Base-by-base conservation (phyloP, 352 stramenopile genomes). In the Pythium coloratum region DNA sequence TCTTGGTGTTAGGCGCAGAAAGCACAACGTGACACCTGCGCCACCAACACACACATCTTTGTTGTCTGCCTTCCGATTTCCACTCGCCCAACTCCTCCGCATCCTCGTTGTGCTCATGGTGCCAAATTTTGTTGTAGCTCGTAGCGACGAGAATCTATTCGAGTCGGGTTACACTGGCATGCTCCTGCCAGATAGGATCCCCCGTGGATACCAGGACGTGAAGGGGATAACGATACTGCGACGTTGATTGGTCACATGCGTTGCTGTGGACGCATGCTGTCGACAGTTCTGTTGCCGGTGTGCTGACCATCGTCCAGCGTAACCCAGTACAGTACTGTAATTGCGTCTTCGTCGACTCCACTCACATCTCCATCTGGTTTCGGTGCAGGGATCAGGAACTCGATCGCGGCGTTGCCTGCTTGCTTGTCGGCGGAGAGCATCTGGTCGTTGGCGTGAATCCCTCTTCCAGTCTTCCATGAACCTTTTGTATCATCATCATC, bases 401-500 rank as follows among this genome's bases (percentile, higher is more conserved):
- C 16, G 58, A 44, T 47, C 32, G n/a, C 1, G 44, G 57, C 10
- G 53, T 63, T 44, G 36, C 51, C 24, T 24, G 61, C 40, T 67
- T 67, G 61, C 61, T 67, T 67, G 61, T 51, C 60, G 51, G n/a
- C 8, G 2, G n/a, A 53, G 9, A 9, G 34, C 36, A 62, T 54
- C 51, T 50, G 42, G 20, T 42, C 24, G 3, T n/a, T 24, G 14
- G 30, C 9, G 13, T 10, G 18, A 30, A 2, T 8, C 32, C 47
- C 26, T 47, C 50, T 55, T 54, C 54, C 60, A 49, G 44, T 24
- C 20, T 24, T 24, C 20, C 20, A 24, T 24, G 20, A 42, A 8
- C 10, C 36, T 7, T 59, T 36, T 20, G 61, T 33, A 55, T 55
- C 46, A 69, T 69, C 55, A 38, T 61, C 61, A 55, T 67, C 51